Evolutionary conservation across 129 eudicot genomes (phyloP).

Genomic region (Centaurea solstitialis): DNA sequence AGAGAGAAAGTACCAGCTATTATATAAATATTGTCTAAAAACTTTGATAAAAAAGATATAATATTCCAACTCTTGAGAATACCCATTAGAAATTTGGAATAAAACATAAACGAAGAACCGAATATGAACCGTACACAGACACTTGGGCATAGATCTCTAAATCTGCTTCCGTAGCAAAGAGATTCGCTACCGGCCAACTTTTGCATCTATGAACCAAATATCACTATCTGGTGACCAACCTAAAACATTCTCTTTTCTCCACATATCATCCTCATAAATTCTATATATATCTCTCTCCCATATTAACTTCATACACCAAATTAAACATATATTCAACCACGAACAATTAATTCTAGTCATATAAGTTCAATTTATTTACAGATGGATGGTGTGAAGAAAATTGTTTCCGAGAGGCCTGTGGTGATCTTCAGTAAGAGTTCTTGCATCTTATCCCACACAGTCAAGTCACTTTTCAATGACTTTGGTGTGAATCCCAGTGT

Average conservation of each 20-base stretch:
- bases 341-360: neutral
- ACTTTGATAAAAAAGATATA: neutral
- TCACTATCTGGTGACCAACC: too few relatives aligned
- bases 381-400: constrained; percentile 67
- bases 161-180: constrained; percentile 18
- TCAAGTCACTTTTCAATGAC: constrained; percentile 55
- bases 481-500: constrained; percentile 70
- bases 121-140: constrained; percentile 27
- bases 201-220: constrained; percentile 22
- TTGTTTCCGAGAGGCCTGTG: constrained; percentile 75
- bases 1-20: too few relatives aligned
- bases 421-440: constrained; percentile 81
- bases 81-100: neutral
- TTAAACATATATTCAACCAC: neutral
- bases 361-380: neutral
- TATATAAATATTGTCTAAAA: neutral
- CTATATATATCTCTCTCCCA: neutral
- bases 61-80: constrained; percentile 17
- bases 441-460: constrained; percentile 69
- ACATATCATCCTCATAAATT: neutral
- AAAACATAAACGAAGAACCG: constrained; percentile 15
- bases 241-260: constrained; percentile 38
- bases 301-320: neutral
- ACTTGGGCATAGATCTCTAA: constrained; percentile 3
- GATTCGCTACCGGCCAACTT: constrained; percentile 30